Evolutionary conservation across 1,284 basidiomycete species (phyloP).

Genomic region (Boletus sp.): DNA sequence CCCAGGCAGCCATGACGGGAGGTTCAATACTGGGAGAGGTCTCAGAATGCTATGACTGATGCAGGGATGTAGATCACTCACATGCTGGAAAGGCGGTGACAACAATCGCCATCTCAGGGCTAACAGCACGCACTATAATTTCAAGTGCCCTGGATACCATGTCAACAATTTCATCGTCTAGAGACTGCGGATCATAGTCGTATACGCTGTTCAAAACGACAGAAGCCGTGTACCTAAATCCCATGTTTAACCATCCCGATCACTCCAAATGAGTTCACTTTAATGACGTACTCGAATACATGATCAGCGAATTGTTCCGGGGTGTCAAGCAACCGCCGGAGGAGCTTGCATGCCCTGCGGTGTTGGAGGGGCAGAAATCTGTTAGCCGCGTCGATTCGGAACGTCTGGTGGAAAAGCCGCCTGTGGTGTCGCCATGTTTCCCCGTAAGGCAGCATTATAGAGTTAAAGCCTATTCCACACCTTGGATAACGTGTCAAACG

Average conservation of each 20-base stretch:
- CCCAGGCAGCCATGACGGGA: constrained; percentile 39
- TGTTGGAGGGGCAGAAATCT: background rate
- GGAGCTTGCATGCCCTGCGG: background rate
- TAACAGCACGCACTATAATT: background rate
- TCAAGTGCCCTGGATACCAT: background rate
- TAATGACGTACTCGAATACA: constrained; percentile 2
- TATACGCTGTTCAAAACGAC: constrained; percentile 6
- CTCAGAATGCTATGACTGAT: background rate
- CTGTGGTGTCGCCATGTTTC: constrained; percentile 4
- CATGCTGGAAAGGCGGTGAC: background rate
- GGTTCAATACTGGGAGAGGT: constrained; percentile 1
- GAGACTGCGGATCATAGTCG: constrained; percentile 9
- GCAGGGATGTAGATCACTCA: background rate
- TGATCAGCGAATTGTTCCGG: constrained; percentile 4
- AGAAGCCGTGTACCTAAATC: constrained; percentile 1
- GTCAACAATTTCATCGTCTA: background rate
- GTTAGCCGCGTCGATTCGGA: background rate
- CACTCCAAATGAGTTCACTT: background rate
- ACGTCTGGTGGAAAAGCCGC: constrained; percentile 5
- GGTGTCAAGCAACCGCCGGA: background rate
- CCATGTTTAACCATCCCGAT: background rate
- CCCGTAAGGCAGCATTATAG: constrained; percentile 1
- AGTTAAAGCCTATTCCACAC: constrained; percentile 1
- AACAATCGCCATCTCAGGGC: background rate
- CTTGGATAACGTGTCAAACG: background rate